Evolutionary conservation across 2,329 filamentous ascomycete genomes (phyloP), one percentile per base, ranked within the genome.

Genomic region (Sporothrix schenckii): DNA sequence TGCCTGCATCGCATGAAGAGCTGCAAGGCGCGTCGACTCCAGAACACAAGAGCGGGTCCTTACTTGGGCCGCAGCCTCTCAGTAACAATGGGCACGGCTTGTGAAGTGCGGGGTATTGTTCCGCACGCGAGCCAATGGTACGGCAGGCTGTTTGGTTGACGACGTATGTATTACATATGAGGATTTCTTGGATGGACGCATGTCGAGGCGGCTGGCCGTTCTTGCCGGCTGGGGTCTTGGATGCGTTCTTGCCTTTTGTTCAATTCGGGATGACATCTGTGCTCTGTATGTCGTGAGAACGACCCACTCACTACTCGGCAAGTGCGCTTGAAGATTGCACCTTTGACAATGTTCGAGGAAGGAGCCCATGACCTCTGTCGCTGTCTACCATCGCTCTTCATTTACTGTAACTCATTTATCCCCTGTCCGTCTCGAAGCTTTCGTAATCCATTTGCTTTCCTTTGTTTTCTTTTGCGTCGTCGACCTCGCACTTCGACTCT

Each of bases 71-170:
- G 52, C 24, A 16, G 16, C 6, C 19, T 58, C 54, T 14, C 30
- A 41, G n/a, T 2, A 65, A 50, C 41, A 50, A 41, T 16, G 49
- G n/a, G n/a, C 52, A 41, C 21, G 49, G 34, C 68, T 61, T 66
- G 49, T 56, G 63, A 68, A 53, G 69, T 70, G 69, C 69, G 69
- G 69, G 69, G 69, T 67, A 70, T 70, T 53, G 54, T 65, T 41
- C 41, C 49, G 50, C 39, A 24, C n/a, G n/a, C 21, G 13, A 61
- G 53, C 63, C 69, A 70, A 67, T 67, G 14, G 21, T 7, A 67
- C 21, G n/a, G 34, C 34, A 44, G 49, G n/a, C 50, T n/a, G 13
- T 53, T 50, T 65, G 61, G 24, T 50, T 24, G 21, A 34, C 21
- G 49, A 50, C 49, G 19, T 50, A 50, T 4, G 7, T 34, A 34